A percentile compares a stretch with the other conserved stretches of the same genome.
These are phyloP conservation scores for Gaillardinia entomophila DNA, from an alignment of 805 yeast species.

Conservation along the genomic window DNA sequence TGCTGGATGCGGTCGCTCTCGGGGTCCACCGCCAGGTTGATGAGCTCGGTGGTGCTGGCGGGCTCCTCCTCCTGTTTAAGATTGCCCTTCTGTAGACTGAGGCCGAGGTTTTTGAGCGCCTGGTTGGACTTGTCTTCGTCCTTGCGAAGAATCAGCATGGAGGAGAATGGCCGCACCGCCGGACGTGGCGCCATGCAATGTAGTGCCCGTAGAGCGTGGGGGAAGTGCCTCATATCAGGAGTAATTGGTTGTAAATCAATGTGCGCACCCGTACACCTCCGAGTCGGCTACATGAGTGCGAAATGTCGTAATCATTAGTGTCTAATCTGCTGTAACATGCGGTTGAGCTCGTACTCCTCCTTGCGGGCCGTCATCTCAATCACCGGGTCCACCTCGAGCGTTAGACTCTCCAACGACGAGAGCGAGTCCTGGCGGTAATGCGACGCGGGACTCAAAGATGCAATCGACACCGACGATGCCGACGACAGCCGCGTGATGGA, in stretches of 20 bases:
- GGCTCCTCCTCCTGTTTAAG: constrained; percentile 8
- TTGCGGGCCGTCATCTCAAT: constrained; percentile 9
- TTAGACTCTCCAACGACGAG: constrained; percentile 1
- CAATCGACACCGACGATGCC: background rate
- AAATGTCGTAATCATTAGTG: background rate
- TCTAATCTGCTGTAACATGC: constrained; percentile 8
- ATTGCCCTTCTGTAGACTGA: constrained; percentile 27
- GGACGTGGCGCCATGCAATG: too few relatives aligned
- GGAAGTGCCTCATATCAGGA: too few relatives aligned
- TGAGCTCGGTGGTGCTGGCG: background rate
- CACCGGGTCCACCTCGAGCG: constrained; percentile 6
- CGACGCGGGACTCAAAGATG: background rate
- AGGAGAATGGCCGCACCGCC: too few relatives aligned
- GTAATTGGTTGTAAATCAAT: too few relatives aligned
- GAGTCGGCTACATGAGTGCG: too few relatives aligned
- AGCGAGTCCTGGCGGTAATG: constrained; percentile 18
- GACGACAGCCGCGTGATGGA: background rate
- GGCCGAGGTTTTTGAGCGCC: constrained; percentile 25
- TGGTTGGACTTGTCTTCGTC: constrained; percentile 17
- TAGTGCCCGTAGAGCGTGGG: too few relatives aligned
- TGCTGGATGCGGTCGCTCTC: constrained; percentile 10
- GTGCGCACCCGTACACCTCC: too few relatives aligned
- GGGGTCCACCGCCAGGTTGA: constrained; percentile 1
- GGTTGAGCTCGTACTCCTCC: constrained; percentile 9
- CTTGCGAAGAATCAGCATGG: constrained; percentile 5